phyloP scores from a whole-genome alignment of 306 rosid genomes.

The Cucumis sativus region DNA sequence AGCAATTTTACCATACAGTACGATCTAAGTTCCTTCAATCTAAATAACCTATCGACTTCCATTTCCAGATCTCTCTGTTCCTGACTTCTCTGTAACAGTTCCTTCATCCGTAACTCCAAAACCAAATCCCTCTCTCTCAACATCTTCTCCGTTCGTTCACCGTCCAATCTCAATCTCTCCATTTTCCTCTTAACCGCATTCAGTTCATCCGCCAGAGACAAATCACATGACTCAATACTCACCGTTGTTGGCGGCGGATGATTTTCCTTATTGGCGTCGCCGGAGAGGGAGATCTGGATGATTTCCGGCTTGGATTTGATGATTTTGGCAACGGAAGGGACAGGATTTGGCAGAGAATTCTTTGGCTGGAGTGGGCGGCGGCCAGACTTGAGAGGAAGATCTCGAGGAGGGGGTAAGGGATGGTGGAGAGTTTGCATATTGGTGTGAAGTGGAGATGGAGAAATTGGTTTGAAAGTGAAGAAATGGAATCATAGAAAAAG shows the following conservation, averaged over 20 bases:
- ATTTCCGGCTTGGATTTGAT: conserved; percentile 20
- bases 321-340: conserved; percentile 9
- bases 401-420: conserved; percentile 21
- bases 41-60: conserved; percentile 69
- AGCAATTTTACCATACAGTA: conserved; percentile 35
- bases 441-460: conserved; percentile 2
- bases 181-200: conserved; percentile 56
- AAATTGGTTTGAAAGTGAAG: neutral
- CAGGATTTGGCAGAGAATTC: conserved; percentile 32
- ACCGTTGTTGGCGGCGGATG: conserved; percentile 12
- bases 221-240: conserved; percentile 26
- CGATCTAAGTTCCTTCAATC: conserved; percentile 65
- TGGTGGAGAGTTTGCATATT: conserved; percentile 24
- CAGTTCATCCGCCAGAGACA: conserved; percentile 80
- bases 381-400: conserved; percentile 39
- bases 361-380: conserved; percentile 66
- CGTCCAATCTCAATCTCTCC: conserved; percentile 48
- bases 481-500: neutral
- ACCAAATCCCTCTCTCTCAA: conserved; percentile 40
- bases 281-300: conserved; percentile 14
- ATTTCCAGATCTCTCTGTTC: conserved; percentile 67
- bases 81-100: conserved; percentile 46
- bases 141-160: conserved; percentile 51
- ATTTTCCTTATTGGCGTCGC: conserved; percentile 43
- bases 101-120: conserved; percentile 45